Conservation (phyloP, 768 basidiomycete genomes). For the Leccinellum albellum region DNA sequence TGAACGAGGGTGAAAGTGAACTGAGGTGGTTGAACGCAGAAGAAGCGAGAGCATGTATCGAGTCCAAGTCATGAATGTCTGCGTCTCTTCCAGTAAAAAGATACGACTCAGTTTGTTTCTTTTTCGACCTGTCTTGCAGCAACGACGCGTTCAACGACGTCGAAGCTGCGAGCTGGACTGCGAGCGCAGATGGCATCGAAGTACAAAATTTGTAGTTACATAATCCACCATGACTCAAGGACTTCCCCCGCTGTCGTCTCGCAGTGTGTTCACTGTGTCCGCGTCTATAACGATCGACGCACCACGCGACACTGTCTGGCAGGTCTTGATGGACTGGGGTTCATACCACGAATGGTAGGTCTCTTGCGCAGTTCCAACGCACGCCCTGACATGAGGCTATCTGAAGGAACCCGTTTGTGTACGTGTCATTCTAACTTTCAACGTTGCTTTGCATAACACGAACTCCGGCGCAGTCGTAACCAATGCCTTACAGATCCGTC, state of each 20-base stretch:
- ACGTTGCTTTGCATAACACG: neutral
- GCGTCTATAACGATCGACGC: conserved; percentile 57
- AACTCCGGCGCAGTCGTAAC: conserved; percentile 39
- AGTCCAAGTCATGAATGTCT: conserved; percentile 81
- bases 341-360: conserved; percentile 61
- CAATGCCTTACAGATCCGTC: conserved; percentile 44
- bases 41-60: conserved; percentile 74
- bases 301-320: conserved; percentile 59
- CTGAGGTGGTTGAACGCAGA: conserved; percentile 76
- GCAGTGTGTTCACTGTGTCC: conserved; percentile 45
- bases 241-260: conserved; percentile 38
- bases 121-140: conserved; percentile 57
- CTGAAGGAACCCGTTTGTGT: conserved; percentile 67
- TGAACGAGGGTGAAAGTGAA: conserved; percentile 53
- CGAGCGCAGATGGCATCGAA: conserved; percentile 68
- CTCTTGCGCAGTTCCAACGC: neutral
- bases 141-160: conserved; percentile 76
- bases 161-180: conserved; percentile 73
- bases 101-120: conserved; percentile 73
- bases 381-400: neutral
- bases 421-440: neutral
- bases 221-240: conserved; percentile 7
- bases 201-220: conserved; percentile 29
- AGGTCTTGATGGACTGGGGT: conserved; percentile 54
- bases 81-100: conserved; percentile 83